Evolutionary conservation across 805 yeast genomes (phyloP).

Genomic region (Jamesozyma lodderae): DNA sequence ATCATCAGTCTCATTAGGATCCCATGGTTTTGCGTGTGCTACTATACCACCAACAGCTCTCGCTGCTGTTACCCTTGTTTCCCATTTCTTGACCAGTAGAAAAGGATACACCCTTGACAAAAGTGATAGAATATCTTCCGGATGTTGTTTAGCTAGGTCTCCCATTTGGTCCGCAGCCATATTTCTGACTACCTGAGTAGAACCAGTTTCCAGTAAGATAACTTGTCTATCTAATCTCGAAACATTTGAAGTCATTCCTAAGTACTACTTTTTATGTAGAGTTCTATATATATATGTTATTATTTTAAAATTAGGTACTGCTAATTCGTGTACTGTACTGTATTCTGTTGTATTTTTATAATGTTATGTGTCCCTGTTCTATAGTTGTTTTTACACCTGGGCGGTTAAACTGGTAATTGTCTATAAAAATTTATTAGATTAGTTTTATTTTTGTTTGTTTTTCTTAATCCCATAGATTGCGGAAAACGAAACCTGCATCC

Average conservation of each 20-base stretch:
- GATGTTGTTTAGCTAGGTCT: slow-evolving; percentile 87
- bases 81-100: slow-evolving; percentile 81
- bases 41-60: slow-evolving; percentile 91
- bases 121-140: slow-evolving; percentile 79
- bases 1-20: slow-evolving; percentile 50
- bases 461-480: not conserved
- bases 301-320: no score
- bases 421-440: no score
- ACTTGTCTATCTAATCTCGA: slow-evolving; percentile 40
- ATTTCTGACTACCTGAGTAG: slow-evolving; percentile 84
- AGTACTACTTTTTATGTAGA: not conserved
- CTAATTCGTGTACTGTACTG: no score
- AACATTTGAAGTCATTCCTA: slow-evolving; percentile 28
- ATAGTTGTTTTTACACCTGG: not conserved
- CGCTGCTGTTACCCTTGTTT: slow-evolving; percentile 90
- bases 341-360: no score
- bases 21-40: slow-evolving; percentile 70
- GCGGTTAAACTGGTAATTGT: slow-evolving; percentile 1
- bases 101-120: slow-evolving; percentile 88
- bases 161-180: slow-evolving; percentile 97
- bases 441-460: no score
- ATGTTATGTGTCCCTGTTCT: not conserved
- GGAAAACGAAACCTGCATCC: not conserved
- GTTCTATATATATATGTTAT: not conserved
- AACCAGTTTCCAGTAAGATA: slow-evolving; percentile 74